phyloP scores from a whole-genome alignment of 495 filamentous ascomycete species.

The Daldinia bambusicola region DNA sequence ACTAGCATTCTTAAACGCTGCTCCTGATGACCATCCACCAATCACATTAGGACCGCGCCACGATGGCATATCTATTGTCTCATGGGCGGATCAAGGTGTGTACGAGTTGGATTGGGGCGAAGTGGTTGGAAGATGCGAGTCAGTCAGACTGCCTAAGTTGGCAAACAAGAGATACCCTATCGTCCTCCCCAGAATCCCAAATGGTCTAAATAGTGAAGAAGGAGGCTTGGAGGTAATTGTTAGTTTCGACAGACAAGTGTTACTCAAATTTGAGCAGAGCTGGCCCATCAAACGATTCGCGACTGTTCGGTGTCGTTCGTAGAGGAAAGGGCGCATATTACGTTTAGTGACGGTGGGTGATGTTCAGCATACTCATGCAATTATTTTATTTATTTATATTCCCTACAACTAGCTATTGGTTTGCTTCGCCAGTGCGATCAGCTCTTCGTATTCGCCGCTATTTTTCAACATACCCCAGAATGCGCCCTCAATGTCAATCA shows the following conservation, averaged over 20 bases:
- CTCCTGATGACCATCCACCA: slow-evolving; percentile 7
- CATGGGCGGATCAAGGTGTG: slow-evolving; percentile 45
- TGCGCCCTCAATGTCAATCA: slow-evolving; percentile 20
- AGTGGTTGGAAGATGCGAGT: slow-evolving; percentile 40
- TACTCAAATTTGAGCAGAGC: slow-evolving; percentile 27
- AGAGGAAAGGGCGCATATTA: not conserved
- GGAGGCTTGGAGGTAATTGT: slow-evolving; percentile 46
- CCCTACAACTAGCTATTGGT: not conserved
- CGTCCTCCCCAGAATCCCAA: slow-evolving; percentile 43
- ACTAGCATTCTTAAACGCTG: slow-evolving; percentile 28
- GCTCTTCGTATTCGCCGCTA: slow-evolving; percentile 28
- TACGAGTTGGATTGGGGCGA: slow-evolving; percentile 47
- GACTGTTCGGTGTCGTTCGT: slow-evolving; percentile 26
- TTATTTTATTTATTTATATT: too few species aligned
- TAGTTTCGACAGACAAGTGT: slow-evolving; percentile 28
- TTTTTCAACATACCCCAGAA: slow-evolving; percentile 35
- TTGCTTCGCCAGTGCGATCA: slow-evolving; percentile 13
- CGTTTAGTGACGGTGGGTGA: too few species aligned
- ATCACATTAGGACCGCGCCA: slow-evolving; percentile 59
- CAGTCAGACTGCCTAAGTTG: slow-evolving; percentile 44
- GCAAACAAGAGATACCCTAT: slow-evolving; percentile 43
- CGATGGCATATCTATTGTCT: slow-evolving; percentile 74
- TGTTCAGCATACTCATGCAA: too few species aligned
- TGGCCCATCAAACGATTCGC: slow-evolving; percentile 30
- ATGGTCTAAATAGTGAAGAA: slow-evolving; percentile 10